Evolutionary conservation across 2,329 filamentous ascomycete species (phyloP).

Genomic region (Ophiostoma ulmi): DNA sequence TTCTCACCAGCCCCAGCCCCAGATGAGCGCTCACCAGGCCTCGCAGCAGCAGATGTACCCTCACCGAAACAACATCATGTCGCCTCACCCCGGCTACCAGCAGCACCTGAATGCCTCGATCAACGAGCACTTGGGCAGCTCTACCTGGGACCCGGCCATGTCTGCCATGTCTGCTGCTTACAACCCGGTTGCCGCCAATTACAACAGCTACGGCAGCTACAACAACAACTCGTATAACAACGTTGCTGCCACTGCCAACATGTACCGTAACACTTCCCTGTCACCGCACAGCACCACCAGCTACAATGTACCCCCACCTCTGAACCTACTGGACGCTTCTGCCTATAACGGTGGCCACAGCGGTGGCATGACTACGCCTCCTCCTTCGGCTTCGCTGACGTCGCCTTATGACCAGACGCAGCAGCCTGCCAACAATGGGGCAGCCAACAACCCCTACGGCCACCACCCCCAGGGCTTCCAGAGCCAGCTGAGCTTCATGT

Average conservation of each 20-base stretch:
- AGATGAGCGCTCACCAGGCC: constrained; percentile 13
- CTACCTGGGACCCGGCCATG: constrained; percentile 32
- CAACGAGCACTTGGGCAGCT: constrained; percentile 50
- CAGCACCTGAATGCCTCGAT: constrained; percentile 52
- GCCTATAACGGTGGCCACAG: constrained; percentile 31
- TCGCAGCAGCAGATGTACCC: constrained; percentile 27
- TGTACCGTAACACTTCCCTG: constrained; percentile 24
- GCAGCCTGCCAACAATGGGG: constrained; percentile 14
- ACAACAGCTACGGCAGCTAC: constrained; percentile 13
- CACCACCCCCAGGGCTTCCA: constrained; percentile 29
- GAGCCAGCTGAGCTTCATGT: constrained; percentile 38
- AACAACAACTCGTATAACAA: constrained; percentile 15
- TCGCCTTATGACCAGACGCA: constrained; percentile 36
- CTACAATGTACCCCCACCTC: constrained; percentile 25
- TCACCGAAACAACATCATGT: constrained; percentile 46
- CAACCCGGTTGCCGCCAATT: not conserved
- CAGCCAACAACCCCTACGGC: constrained; percentile 18
- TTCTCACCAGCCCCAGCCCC: constrained; percentile 21
- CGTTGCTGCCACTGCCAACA: not conserved
- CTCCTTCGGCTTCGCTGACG: constrained; percentile 49
- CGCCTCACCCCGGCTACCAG: constrained; percentile 46
- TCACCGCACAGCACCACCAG: constrained; percentile 21
- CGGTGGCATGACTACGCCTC: constrained; percentile 51
- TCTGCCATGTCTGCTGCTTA: constrained; percentile 32
- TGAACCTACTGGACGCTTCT: constrained; percentile 44